Conservation (phyloP, 345 rosid genomes). For the Gossypioides kirkii region DNA sequence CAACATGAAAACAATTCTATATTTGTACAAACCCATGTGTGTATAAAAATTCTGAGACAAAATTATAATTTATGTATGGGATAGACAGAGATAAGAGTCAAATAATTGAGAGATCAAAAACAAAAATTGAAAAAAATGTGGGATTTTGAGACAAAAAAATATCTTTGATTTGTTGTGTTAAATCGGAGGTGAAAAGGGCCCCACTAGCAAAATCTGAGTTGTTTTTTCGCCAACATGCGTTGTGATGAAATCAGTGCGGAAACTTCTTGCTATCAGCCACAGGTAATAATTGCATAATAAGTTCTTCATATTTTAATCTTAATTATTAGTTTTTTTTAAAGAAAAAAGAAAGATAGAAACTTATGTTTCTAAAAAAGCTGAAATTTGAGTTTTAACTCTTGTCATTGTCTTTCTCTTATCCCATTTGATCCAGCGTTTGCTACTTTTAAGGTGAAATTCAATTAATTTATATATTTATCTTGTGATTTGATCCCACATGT, state of each 20-base stretch:
- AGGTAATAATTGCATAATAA: background rate
- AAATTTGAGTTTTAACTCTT: no score
- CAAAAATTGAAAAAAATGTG: background rate
- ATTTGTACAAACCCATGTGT: no score
- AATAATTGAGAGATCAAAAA: background rate
- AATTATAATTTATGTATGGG: background rate
- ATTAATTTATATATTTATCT: no score
- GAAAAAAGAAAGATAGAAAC: background rate
- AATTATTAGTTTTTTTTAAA: no score
- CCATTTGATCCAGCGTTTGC: no score
- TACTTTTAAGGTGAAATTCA: no score
- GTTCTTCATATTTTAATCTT: background rate
- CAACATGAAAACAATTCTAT: no score
- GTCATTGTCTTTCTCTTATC: no score
- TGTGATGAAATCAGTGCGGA: background rate
- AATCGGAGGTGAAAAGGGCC: background rate
- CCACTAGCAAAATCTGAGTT: conserved; percentile 1
- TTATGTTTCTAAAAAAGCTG: background rate
- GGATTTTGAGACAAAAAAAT: background rate
- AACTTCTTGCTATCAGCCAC: background rate
- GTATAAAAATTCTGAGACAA: background rate
- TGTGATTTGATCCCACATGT: no score
- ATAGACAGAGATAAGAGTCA: background rate
- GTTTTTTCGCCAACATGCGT: background rate
- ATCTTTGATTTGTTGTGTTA: background rate